These are phyloP conservation scores for Boletus subcaerulescens DNA, from an alignment of 768 basidiomycete species.

Conservation along the genomic window DNA sequence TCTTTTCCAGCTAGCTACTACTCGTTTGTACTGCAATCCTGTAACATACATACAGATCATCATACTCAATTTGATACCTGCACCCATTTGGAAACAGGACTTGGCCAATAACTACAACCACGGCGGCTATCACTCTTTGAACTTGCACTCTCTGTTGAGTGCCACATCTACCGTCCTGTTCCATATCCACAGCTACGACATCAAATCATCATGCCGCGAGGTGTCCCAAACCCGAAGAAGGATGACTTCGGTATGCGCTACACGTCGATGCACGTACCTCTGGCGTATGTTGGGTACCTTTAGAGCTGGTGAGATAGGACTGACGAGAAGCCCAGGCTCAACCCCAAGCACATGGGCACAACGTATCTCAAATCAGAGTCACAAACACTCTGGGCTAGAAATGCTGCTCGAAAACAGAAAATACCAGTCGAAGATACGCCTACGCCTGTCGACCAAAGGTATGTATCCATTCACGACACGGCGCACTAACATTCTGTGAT, in stretches of 20 bases:
- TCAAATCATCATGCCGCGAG: slow-evolving; percentile 63
- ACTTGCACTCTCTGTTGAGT: background rate
- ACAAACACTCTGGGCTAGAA: slow-evolving; percentile 72
- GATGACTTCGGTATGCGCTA: slow-evolving; percentile 82
- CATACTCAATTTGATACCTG: background rate
- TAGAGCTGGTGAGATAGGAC: background rate
- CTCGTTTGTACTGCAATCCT: slow-evolving; percentile 14
- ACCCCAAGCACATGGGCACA: slow-evolving; percentile 77
- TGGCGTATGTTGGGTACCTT: slow-evolving; percentile 48
- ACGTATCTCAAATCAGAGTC: slow-evolving; percentile 76
- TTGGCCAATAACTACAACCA: no score
- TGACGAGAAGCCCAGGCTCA: slow-evolving; percentile 46
- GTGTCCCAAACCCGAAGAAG: slow-evolving; percentile 74
- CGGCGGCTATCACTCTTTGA: no score
- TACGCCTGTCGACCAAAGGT: slow-evolving; percentile 48
- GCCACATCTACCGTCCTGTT: background rate
- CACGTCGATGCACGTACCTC: slow-evolving; percentile 77
- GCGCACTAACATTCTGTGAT: slow-evolving; percentile 13
- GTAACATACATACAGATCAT: slow-evolving; percentile 21
- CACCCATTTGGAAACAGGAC: slow-evolving; percentile 12
- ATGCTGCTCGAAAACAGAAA: slow-evolving; percentile 54
- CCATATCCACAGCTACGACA: background rate
- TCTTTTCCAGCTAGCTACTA: slow-evolving; percentile 1
- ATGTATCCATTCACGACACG: slow-evolving; percentile 4
- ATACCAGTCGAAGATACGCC: slow-evolving; percentile 38